Conservation (phyloP, 2,329 filamentous ascomycete species). For the Colletotrichum coccodes region DNA sequence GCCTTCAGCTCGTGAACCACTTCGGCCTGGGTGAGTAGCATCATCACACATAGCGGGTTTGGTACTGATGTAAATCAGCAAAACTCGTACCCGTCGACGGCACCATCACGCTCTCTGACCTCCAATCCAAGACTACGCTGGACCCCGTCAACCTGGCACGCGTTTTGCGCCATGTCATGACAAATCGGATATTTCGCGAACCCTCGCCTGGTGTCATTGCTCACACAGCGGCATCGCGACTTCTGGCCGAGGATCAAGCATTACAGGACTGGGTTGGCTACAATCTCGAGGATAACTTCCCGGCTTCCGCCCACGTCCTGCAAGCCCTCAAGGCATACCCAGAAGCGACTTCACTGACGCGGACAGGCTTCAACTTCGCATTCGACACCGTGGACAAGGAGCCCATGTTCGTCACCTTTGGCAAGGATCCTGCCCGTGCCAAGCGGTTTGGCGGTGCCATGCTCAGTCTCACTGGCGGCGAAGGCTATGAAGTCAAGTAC, state of each 20-base stretch:
- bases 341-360: conserved; percentile 57
- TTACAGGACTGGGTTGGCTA: conserved; percentile 66
- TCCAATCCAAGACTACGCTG: conserved; percentile 55
- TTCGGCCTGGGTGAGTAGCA: conserved; percentile 56
- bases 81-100: conserved; percentile 59
- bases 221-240: conserved; percentile 64
- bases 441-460: conserved; percentile 65
- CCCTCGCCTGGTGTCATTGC: conserved; percentile 59
- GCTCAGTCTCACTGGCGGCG: conserved; percentile 62
- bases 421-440: conserved; percentile 57
- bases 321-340: conserved; percentile 56
- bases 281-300: conserved; percentile 64
- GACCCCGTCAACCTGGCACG: conserved; percentile 61
- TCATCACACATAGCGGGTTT: background rate
- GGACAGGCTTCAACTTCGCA: conserved; percentile 62
- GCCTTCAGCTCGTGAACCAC: conserved; percentile 60
- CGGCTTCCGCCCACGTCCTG: conserved; percentile 57
- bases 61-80: conserved; percentile 44
- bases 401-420: conserved; percentile 64
- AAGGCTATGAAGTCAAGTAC: conserved; percentile 65
- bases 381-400: conserved; percentile 61
- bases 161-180: conserved; percentile 66
- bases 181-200: conserved; percentile 65
- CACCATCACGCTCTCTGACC: conserved; percentile 56
- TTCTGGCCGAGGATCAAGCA: conserved; percentile 57